Evolutionary conservation across 2,329 filamentous ascomycete genomes (phyloP), one percentile per base, ranked within the genome.

Genomic region (Parastagonospora nodorum): DNA sequence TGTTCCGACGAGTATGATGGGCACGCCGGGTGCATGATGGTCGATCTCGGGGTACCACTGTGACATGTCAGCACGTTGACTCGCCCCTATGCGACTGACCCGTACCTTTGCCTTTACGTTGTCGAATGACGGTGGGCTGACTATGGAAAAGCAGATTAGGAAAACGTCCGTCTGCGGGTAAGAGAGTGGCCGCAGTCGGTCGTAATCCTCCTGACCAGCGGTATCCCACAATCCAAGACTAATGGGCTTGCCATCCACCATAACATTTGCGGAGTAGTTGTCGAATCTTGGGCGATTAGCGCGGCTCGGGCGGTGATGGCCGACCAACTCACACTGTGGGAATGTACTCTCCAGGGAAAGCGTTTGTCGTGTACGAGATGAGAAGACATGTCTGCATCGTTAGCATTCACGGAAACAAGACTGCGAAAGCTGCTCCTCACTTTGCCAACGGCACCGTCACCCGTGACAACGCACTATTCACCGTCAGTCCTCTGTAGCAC

Each of bases 291-390:
- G 43, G 31, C 39, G 14, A 49, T 73, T 59, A 73, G 67, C 60
- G 45, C 38, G 48, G 16, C 49, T 39, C 56, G 50, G 40, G 61
- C 45, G 31, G 19, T n/a, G 32, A 9, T 24, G 42, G 38, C 16
- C 8, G 48, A 12, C 31, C 33, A 29, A 61, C 88, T 77, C 80
- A 94, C 89, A 99, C 94, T 68, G 94, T 99, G 63, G 94, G 94
- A 67, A 99, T 97, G 78, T 99, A 99, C 83, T 99, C 94, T 77
- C 94, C 94, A n/a, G 94, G 94, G 76, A 99, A 99, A 61, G 94
- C 94, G 81, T 97, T 99, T 59, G 94, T 99, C 59, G 94, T 97
- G 81, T 99, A 99, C 45, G 93, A 97, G 75, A 99, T 99, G 69
- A 99, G 87, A 53, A 99, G 87, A 82, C 94, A 99, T 83, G 94